Evolutionary conservation across 768 basidiomycete species (phyloP).

Genomic region (Sarcodon aspratus): DNA sequence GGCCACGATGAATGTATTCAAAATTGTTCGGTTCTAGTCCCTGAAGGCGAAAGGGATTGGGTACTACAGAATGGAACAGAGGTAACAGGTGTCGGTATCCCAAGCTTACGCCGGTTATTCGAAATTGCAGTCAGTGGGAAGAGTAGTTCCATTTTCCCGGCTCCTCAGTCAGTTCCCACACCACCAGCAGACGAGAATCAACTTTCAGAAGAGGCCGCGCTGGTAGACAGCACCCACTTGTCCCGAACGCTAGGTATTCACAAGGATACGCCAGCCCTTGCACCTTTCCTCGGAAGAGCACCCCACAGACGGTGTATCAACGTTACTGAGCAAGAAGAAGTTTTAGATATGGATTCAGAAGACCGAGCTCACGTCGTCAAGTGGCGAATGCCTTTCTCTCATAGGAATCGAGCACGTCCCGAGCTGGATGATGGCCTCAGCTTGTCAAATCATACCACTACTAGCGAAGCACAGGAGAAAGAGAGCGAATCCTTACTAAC

Average conservation of each 20-base stretch:
- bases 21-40: constrained; percentile 27
- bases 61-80: constrained; percentile 26
- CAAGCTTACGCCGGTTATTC: constrained; percentile 34
- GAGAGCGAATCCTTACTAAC: neutral
- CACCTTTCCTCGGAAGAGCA: constrained; percentile 35
- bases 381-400: constrained; percentile 29
- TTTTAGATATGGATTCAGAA: constrained; percentile 20
- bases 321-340: constrained; percentile 20
- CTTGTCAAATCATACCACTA: neutral
- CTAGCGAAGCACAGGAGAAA: too few species aligned
- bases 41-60: constrained; percentile 20
- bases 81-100: constrained; percentile 28
- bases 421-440: constrained; percentile 20
- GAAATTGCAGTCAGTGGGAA: constrained; percentile 35
- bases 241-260: constrained; percentile 38
- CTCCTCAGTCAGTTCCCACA: constrained; percentile 1
- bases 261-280: constrained; percentile 37
- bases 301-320: constrained; percentile 30
- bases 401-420: constrained; percentile 29
- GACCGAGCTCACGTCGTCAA: neutral
- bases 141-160: constrained; percentile 8
- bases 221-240: constrained; percentile 23
- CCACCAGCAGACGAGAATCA: neutral
- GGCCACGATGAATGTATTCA: constrained; percentile 42
- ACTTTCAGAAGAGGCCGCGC: neutral